Evolutionary conservation across 2,329 filamentous ascomycete genomes (phyloP), one percentile per base, ranked within the genome.

Genomic region (Penicillium palitans): DNA sequence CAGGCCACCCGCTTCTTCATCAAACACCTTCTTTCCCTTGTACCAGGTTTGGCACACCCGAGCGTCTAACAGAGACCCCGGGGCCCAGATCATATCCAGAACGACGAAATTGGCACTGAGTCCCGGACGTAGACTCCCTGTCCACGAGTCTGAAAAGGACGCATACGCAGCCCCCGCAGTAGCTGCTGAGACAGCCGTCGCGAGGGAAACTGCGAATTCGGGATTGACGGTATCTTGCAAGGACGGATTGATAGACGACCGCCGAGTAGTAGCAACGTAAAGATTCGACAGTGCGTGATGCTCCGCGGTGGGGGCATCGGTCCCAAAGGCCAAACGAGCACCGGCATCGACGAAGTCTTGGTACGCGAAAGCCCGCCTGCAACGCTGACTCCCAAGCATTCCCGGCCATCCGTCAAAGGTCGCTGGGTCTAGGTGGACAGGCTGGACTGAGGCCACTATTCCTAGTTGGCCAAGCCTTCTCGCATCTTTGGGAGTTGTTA

Each of bases 331-430:
- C 4, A 83, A 58, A 1, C 60, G 58, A 0, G 78, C 79, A 0
- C 76, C 76, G 17, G 72, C 69, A 19, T 77, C 76, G 6, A 67
- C 52, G 61, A 82, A 81, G 8, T 82, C 80, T 6, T 71, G 71
- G 63, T 82, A 82, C 8, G 80, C 80, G 64, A 83, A 83, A 0
- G 79, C 80, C 9, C 80, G 73, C 45, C 73, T 71, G 41, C 79
- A 72, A 2, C 79, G 72, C 24, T 79, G 69, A 3, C 68, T 61
- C 0, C 79, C 79, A 3, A 83, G 69, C 0, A 82, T 63, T 9
- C 67, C 68, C 0, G 75, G 75, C 80, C 80, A 82, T 6, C 78
- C 78, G 21, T 73, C 71, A 8, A 81, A 69, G n/a, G 81, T 80
- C 0, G 78, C 74, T 0, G 80, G 80, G 47, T 76, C 74, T 3